A percentile compares a stretch with the other conserved stretches of the same genome.
Evolutionary conservation across 441 rosid genomes (phyloP).

Genomic region (Pelargonium myrrhifolium): DNA sequence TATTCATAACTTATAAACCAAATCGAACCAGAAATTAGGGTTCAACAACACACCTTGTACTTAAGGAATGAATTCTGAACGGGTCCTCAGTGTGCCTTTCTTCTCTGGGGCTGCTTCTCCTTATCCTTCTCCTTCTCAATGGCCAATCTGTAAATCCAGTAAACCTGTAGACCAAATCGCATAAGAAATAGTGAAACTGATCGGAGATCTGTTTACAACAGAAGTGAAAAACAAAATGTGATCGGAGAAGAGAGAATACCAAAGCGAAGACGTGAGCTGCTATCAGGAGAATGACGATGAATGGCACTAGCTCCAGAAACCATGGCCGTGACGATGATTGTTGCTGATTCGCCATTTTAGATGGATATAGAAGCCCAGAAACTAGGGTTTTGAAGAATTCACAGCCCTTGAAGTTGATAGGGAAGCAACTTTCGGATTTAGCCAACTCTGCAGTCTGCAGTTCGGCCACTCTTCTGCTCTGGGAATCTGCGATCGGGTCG

Average conservation of each 20-base stretch:
- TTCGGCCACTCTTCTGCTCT: neutral
- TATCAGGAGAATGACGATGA: constrained; percentile 51
- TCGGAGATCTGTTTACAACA: constrained; percentile 8
- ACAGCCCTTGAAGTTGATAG: neutral
- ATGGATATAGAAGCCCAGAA: neutral
- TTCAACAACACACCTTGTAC: neutral
- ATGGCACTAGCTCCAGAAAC: constrained; percentile 62
- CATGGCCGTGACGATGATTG: constrained; percentile 39
- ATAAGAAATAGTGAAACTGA: neutral
- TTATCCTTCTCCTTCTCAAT: constrained; percentile 39
- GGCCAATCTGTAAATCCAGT: constrained; percentile 78
- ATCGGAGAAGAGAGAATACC: constrained; percentile 42
- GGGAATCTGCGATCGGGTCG: constrained; percentile 2
- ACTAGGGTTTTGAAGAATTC: neutral
- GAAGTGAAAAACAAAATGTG: neutral
- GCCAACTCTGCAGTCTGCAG: neutral
- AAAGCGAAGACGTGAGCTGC: constrained; percentile 78
- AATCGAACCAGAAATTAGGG: neutral
- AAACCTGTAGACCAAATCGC: constrained; percentile 36
- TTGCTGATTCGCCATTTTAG: constrained; percentile 46
- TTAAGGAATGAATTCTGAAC: neutral
- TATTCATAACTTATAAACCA: too few relatives aligned
- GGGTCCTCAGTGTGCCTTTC: constrained; percentile 54
- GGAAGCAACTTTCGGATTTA: neutral
- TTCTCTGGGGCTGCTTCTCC: constrained; percentile 54